Conservation (phyloP, 345 rosid genomes). For the Heritiera fomes region DNA sequence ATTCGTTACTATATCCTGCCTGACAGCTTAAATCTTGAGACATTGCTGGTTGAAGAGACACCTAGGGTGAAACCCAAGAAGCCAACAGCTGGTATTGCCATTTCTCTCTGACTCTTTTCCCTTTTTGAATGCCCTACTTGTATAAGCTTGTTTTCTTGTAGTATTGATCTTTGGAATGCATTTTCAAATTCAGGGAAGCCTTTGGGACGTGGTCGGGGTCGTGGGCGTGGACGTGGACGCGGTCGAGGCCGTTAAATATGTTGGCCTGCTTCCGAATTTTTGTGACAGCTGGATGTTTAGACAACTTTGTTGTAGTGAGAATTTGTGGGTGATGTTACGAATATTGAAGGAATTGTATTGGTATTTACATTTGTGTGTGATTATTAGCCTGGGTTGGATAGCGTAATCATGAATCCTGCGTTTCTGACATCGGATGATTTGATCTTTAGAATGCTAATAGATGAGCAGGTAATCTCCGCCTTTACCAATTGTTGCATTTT, state of each 20-base stretch:
- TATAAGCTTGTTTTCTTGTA: constrained; percentile 4
- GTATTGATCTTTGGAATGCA: constrained; percentile 18
- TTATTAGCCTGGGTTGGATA: neutral
- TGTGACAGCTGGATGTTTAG: constrained; percentile 29
- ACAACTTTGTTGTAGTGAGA: constrained; percentile 37
- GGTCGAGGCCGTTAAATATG: constrained; percentile 72
- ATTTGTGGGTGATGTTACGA: constrained; percentile 17
- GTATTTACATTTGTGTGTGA: neutral
- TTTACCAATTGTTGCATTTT: neutral
- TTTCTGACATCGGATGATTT: neutral
- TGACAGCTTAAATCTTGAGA: constrained; percentile 98
- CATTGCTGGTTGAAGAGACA: constrained; percentile 91
- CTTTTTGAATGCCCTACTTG: constrained; percentile 14
- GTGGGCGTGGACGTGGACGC: constrained; percentile 90
- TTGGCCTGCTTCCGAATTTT: constrained; percentile 28
- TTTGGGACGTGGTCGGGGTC: constrained; percentile 87
- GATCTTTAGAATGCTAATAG: neutral
- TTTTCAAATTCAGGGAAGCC: constrained; percentile 62
- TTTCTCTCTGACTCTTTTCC: neutral
- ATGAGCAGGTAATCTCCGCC: neutral
- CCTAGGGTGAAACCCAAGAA: constrained; percentile 97
- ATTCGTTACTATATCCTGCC: constrained; percentile 96
- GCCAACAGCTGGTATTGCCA: constrained; percentile 75
- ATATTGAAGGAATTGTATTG: constrained; percentile 22
- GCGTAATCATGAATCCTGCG: constrained; percentile 14